A percentile compares a stretch with the other conserved stretches of the same genome.
phyloP scores from a whole-genome alignment of 2,329 filamentous ascomycete genomes.

The Diaporthe sp. region DNA sequence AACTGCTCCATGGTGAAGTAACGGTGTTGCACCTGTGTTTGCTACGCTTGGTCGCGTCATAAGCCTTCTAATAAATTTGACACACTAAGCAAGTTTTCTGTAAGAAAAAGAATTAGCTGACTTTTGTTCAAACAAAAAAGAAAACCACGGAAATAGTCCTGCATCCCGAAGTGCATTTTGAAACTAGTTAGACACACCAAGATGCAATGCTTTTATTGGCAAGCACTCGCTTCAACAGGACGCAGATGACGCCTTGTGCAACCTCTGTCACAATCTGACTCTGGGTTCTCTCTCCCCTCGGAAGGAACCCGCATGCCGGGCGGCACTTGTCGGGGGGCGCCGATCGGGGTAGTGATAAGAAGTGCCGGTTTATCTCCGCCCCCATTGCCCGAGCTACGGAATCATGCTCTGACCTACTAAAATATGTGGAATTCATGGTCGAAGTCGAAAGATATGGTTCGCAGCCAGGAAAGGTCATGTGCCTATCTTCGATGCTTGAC shows the following conservation, averaged over 20 bases:
- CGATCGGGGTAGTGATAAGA: constrained; percentile 6
- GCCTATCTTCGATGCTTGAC: not conserved
- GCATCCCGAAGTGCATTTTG: too few relatives aligned
- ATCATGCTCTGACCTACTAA: not conserved
- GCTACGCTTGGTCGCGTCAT: too few relatives aligned
- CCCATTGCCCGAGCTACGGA: not conserved
- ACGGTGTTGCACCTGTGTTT: too few relatives aligned
- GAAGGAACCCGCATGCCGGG: constrained; percentile 19
- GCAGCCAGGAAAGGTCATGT: not conserved
- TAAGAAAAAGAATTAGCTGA: too few relatives aligned
- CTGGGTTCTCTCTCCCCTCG: not conserved
- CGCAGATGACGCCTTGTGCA: not conserved
- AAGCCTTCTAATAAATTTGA: too few relatives aligned
- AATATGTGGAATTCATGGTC: not conserved
- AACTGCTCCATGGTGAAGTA: too few relatives aligned
- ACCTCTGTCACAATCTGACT: not conserved
- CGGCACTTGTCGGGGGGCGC: constrained; percentile 20
- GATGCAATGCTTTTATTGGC: too few relatives aligned
- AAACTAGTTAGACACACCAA: too few relatives aligned
- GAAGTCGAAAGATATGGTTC: not conserved
- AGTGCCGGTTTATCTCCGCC: not conserved
- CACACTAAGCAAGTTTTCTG: too few relatives aligned
- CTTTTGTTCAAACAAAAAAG: too few relatives aligned
- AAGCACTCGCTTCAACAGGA: too few relatives aligned
- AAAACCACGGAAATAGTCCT: too few relatives aligned